phyloP scores from a whole-genome alignment of 106 monocot genomes.

The Acorus gramineus region DNA sequence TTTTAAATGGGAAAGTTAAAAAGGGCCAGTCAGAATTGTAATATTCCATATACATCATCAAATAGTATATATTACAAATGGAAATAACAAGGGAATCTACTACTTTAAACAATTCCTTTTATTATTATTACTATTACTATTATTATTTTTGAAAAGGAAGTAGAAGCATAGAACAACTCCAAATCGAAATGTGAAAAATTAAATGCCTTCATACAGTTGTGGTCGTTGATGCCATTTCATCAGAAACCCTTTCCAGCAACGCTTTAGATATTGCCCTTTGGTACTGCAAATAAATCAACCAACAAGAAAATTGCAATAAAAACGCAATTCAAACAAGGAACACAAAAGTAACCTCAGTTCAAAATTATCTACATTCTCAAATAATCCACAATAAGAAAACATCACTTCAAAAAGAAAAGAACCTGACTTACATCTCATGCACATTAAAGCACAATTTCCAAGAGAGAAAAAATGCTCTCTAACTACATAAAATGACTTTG shows the following conservation, averaged over 20 bases:
- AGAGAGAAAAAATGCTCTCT: no score
- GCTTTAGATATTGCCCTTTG: slow-evolving; percentile 80
- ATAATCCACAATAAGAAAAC: no score
- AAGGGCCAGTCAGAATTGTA: background rate
- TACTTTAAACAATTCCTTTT: no score
- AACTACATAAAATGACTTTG: no score
- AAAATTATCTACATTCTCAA: no score
- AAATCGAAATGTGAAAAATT: slow-evolving; percentile 8
- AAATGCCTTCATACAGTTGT: slow-evolving; percentile 29
- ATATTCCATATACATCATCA: background rate
- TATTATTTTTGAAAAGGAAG: background rate
- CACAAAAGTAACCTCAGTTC: background rate
- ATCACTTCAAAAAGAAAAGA: no score
- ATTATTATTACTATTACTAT: no score
- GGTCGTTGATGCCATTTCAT: slow-evolving; percentile 48
- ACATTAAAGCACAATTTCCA: no score
- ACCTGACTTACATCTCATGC: no score
- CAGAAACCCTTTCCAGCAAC: slow-evolving; percentile 67
- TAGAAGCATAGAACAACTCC: background rate
- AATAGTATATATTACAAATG: no score
- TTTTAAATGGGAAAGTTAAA: slow-evolving; percentile 15
- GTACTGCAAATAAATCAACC: slow-evolving; percentile 35
- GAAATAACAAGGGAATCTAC: no score
- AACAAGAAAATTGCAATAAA: slow-evolving; percentile 6
- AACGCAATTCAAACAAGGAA: background rate